Base-by-base conservation (phyloP, 2,329 filamentous ascomycete genomes). In the Dryadomyces sulphureus region DNA sequence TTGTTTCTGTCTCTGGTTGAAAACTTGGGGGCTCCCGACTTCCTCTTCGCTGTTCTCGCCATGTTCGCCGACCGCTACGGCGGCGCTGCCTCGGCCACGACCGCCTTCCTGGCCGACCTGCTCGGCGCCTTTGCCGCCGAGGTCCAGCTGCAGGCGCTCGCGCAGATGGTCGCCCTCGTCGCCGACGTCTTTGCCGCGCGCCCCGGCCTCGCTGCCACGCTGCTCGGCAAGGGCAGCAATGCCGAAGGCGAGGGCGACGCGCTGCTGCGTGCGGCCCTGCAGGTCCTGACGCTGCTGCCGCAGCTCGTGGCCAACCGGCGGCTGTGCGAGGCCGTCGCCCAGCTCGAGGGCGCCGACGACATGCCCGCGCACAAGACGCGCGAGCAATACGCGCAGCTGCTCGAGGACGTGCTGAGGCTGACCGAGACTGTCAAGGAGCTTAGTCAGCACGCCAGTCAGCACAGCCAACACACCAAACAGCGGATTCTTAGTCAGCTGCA, bases 1-100 rank as follows among this genome's bases (percentile, higher is more conserved):
- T 68, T 98, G 7, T 98, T 95, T 63, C 73, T 83, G 45, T 85
- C 90, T 43, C 69, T 98, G 17, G 79, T 92, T 20, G 78, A 86
- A 55, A 93, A 89, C 11, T 70, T 98, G 4, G 90, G 90, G 2
- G 73, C 87, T 0, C 74, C 83, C 45, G 89, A 96, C 50, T 94
- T 93, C 56, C 69, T 96, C 21, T 94, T 87, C 55, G 88, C 87
- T 5, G 73, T 98, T 14, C 65, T 94, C 42, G 83, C 85, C 48
- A 89, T 96, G 75, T 75, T 98, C 49, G 79, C 86, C n/a, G 87
- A 95, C 59, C 83, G 84, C 57, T 93, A 94, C 59, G 80, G 84
- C 4, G 80, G 84, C 4, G 72, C 79, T n/a, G 82, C 81, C 48
- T 81, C 35, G 73, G 16, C 9, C 27, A 32, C 27, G 4, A 32